A percentile compares a stretch with the other conserved stretches of the same genome.
phyloP scores from a whole-genome alignment of 768 basidiomycete species.

The Amanita rubescens region DNA sequence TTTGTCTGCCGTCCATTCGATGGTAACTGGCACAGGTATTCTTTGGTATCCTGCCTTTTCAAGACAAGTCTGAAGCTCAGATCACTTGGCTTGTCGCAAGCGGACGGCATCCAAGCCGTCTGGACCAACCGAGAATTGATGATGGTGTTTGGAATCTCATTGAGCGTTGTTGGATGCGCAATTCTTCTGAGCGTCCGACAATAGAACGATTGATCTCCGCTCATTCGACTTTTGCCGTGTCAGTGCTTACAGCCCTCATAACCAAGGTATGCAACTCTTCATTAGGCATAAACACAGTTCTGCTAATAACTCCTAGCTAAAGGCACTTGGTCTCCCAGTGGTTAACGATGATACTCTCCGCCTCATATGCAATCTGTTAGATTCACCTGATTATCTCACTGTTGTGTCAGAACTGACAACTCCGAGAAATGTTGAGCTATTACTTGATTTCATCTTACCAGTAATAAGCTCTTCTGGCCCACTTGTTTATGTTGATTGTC shows the following conservation, averaged over 20 bases:
- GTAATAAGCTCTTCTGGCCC: neutral
- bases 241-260: neutral
- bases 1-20: too few species aligned
- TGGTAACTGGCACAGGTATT: neutral
- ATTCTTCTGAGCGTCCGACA: neutral
- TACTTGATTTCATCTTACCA: neutral
- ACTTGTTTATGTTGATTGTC: neutral
- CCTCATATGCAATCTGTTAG: neutral
- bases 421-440: neutral
- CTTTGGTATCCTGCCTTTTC: neutral
- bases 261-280: neutral
- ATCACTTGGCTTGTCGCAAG: neutral
- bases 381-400: neutral
- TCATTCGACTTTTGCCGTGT: neutral
- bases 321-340: neutral
- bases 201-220: neutral
- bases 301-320: neutral
- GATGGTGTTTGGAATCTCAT: neutral
- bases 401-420: neutral
- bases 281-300: neutral
- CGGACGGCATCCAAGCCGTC: neutral
- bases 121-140: neutral
- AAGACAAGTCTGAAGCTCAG: too few species aligned
- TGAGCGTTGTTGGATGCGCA: neutral
- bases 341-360: neutral